Evolutionary conservation across 176 grass and related monocot species (phyloP).

Genomic region (Carex cristatella): DNA sequence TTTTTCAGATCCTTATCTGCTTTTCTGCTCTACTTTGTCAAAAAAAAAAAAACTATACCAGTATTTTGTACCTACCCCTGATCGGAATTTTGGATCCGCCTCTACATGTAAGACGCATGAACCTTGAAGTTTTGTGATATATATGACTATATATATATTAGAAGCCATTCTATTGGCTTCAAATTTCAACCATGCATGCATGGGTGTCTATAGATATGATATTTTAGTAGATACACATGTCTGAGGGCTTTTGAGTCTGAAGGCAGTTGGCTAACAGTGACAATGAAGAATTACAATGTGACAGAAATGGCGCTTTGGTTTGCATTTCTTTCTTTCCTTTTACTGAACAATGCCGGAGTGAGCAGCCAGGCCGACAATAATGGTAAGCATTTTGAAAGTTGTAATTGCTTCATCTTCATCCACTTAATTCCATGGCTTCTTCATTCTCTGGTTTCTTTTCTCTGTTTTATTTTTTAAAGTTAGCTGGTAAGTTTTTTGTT

Average conservation of each 20-base stretch:
- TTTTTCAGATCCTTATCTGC: too few species aligned
- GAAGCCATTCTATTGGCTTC: background rate
- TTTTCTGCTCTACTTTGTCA: too few species aligned
- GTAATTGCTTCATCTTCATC: background rate
- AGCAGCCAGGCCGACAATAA: conserved; percentile 1
- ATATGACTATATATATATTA: background rate
- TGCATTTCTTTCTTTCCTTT: background rate
- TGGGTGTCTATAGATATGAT: background rate
- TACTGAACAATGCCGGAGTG: background rate
- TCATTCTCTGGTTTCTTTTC: background rate
- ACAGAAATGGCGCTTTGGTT: background rate
- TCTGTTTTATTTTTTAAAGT: too few species aligned
- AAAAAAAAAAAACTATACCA: too few species aligned
- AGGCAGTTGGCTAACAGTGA: background rate
- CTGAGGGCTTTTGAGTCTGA: background rate
- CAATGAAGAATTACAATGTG: background rate
- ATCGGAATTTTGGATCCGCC: too few species aligned
- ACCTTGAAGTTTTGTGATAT: background rate
- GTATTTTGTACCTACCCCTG: too few species aligned
- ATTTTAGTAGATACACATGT: background rate
- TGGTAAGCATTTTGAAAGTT: background rate
- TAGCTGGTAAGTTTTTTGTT: too few species aligned
- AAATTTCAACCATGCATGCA: background rate
- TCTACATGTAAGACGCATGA: background rate
- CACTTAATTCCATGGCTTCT: background rate